Percentiles rank a stretch among this genome's conserved stretches.
These are phyloP conservation scores for Globisporangium nunn DNA, from an alignment of 352 stramenopile species.

Conservation along the genomic window DNA sequence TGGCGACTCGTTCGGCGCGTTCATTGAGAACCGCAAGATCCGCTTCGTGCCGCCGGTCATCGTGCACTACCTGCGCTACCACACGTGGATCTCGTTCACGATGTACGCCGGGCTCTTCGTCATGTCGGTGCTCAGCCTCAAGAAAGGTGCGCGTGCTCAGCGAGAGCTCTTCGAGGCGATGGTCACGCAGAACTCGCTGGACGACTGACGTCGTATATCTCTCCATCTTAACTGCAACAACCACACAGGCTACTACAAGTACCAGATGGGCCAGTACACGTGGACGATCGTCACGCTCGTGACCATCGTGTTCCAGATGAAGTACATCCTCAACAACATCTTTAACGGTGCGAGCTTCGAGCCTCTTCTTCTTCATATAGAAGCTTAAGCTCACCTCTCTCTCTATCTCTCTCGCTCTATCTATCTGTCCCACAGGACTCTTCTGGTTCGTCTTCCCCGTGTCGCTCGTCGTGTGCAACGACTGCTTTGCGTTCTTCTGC, in stretches of 20 bases:
- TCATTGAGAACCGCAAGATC: slow-evolving; percentile 82
- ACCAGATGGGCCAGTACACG: slow-evolving; percentile 83
- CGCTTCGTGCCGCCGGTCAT: slow-evolving; percentile 70
- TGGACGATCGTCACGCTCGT: slow-evolving; percentile 95
- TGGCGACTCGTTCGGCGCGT: slow-evolving; percentile 78
- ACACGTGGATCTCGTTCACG: slow-evolving; percentile 89
- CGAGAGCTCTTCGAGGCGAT: too few relatives aligned
- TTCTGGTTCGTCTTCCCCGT: slow-evolving; percentile 95
- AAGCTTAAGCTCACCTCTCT: not conserved
- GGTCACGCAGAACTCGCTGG: too few relatives aligned
- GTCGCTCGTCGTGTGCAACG: slow-evolving; percentile 93
- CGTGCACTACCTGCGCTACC: slow-evolving; percentile 87
- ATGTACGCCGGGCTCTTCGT: slow-evolving; percentile 95
- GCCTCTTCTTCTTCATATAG: not conserved
- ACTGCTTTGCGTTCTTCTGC: slow-evolving; percentile 94
- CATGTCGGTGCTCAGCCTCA: slow-evolving; percentile 92
- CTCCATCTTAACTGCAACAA: slow-evolving; percentile 3
- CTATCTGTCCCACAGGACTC: slow-evolving; percentile 41
- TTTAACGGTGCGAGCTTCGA: slow-evolving; percentile 70
- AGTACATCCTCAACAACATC: slow-evolving; percentile 96
- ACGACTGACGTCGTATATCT: too few relatives aligned
- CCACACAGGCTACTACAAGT: slow-evolving; percentile 5
- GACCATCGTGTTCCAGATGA: slow-evolving; percentile 95
- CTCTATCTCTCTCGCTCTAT: not conserved
- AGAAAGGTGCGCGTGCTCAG: slow-evolving; percentile 49